Evolutionary conservation across 257 asterid species (phyloP).

Genomic region (Hygrophila difformis): DNA sequence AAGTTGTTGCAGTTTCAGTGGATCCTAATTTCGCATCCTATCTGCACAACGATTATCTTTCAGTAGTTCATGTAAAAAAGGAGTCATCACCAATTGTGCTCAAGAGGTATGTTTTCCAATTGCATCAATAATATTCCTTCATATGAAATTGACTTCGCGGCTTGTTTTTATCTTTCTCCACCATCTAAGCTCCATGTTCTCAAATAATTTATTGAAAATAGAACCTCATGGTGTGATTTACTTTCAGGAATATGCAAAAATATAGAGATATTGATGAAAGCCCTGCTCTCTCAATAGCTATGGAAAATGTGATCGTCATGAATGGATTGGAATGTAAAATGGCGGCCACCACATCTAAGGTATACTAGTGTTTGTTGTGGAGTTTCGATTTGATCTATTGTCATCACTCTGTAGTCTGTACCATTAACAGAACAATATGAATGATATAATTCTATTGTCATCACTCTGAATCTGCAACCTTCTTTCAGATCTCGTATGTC

Average conservation of each 20-base stretch:
- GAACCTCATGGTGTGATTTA: conserved; percentile 1
- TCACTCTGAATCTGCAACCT: background rate
- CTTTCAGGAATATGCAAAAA: conserved; percentile 5
- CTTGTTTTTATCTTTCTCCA: no score
- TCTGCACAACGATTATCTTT: conserved; percentile 69
- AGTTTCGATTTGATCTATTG: no score
- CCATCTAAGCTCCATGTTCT: background rate
- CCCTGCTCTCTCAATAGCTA: background rate
- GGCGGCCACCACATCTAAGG: conserved; percentile 8
- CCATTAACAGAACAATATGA: no score
- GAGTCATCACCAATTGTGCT: conserved; percentile 60
- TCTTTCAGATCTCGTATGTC: conserved; percentile 10
- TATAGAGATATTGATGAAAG: conserved; percentile 1
- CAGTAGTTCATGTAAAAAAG: conserved; percentile 53
- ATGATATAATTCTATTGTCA: no score
- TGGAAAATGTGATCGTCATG: conserved; percentile 2
- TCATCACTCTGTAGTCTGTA: no score
- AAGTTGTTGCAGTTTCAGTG: conserved; percentile 86
- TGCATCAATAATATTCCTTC: no score
- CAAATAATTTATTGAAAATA: background rate
- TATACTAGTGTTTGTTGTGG: no score
- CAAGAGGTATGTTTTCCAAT: conserved; percentile 53
- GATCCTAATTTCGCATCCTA: conserved; percentile 82
- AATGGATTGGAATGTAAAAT: conserved; percentile 14
- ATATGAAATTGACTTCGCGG: no score